phyloP scores from a whole-genome alignment of 306 rosid species.

The Malus sieversii region DNA sequence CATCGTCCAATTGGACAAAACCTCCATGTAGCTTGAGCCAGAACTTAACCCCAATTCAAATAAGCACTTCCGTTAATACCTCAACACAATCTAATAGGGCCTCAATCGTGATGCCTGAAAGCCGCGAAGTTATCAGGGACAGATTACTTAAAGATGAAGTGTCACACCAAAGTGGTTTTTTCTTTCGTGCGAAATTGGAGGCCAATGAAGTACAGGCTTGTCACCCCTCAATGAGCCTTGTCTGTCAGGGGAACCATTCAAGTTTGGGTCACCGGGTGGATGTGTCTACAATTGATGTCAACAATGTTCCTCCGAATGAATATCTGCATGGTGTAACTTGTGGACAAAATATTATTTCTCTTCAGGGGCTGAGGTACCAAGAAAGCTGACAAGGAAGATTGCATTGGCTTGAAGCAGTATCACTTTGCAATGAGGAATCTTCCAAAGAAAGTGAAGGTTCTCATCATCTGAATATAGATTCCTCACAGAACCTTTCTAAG shows the following conservation, averaged over 20 bases:
- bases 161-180: constrained; percentile 35
- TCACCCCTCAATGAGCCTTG: constrained; percentile 40
- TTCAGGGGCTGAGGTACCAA: constrained; percentile 9
- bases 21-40: too few species aligned
- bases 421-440: constrained; percentile 30
- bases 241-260: background rate
- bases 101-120: constrained; percentile 6
- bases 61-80: constrained; percentile 22
- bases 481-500: constrained; percentile 14
- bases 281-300: too few species aligned
- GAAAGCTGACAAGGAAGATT: constrained; percentile 32
- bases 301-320: too few species aligned
- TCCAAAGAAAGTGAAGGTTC: constrained; percentile 25
- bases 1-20: constrained; percentile 51
- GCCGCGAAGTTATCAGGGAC: constrained; percentile 32
- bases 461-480: background rate
- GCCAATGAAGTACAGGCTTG: constrained; percentile 33
- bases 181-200: constrained; percentile 26
- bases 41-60: too few species aligned
- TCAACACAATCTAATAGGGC: constrained; percentile 23
- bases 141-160: constrained; percentile 15
- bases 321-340: background rate
- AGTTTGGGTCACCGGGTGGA: too few species aligned
- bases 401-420: constrained; percentile 53
- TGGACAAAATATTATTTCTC: constrained; percentile 14